Conservation (phyloP, 2,329 filamentous ascomycete species). For the Hymenoscyphus fructigenus region DNA sequence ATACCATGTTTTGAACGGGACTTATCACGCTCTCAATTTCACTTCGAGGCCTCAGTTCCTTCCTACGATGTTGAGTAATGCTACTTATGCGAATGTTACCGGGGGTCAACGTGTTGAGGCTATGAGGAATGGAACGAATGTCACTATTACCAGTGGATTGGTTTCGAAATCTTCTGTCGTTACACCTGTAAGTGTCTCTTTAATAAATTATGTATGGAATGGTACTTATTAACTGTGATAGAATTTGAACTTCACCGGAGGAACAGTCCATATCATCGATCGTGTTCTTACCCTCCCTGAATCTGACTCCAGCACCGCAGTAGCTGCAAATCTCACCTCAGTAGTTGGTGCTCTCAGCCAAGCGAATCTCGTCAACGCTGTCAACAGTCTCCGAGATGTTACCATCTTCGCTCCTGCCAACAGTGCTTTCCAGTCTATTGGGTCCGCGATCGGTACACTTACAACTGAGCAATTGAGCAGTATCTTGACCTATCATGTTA, state of each 20-base stretch:
- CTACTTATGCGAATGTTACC: slow-evolving; percentile 48
- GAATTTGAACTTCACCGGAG: slow-evolving; percentile 51
- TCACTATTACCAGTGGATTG: slow-evolving; percentile 38
- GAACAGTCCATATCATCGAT: slow-evolving; percentile 51
- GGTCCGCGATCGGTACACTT: slow-evolving; percentile 30
- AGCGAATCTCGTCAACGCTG: slow-evolving; percentile 35
- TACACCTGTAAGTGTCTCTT: slow-evolving; percentile 28
- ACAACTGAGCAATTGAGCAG: slow-evolving; percentile 25
- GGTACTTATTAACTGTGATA: slow-evolving; percentile 22
- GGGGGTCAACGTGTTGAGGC: slow-evolving; percentile 45
- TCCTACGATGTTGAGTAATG: slow-evolving; percentile 43
- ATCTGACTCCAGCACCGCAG: slow-evolving; percentile 37
- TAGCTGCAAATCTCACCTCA: slow-evolving; percentile 38
- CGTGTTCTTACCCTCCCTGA: slow-evolving; percentile 48
- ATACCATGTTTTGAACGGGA: slow-evolving; percentile 35
- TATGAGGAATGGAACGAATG: slow-evolving; percentile 42
- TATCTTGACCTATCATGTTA: slow-evolving; percentile 38
- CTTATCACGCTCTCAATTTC: slow-evolving; percentile 23
- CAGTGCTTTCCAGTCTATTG: slow-evolving; percentile 36
- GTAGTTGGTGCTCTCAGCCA: slow-evolving; percentile 36
- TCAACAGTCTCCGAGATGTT: slow-evolving; percentile 48
- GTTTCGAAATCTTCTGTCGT: slow-evolving; percentile 24
- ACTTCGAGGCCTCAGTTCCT: slow-evolving; percentile 39
- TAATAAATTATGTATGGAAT: too few relatives aligned
- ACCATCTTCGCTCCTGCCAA: slow-evolving; percentile 45